Percentiles rank a stretch among this genome's conserved stretches.
phyloP scores from a whole-genome alignment of 2,329 filamentous ascomycete genomes.

The Grosmannia serpens region DNA sequence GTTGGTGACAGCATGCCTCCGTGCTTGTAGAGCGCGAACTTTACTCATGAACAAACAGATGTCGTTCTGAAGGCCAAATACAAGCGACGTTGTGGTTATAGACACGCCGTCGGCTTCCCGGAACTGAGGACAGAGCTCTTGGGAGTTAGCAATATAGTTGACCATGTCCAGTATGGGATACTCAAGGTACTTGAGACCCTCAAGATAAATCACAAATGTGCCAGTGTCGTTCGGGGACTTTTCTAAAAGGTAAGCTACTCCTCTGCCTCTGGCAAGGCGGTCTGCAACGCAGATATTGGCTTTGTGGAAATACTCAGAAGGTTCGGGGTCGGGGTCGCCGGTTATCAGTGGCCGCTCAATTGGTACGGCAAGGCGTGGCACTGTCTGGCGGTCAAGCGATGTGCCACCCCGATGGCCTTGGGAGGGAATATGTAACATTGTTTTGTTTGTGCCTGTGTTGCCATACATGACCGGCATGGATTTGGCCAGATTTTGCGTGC shows the following conservation, averaged over 20 bases:
- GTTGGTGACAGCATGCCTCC: background rate
- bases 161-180: slow-evolving; percentile 10
- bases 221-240: slow-evolving; percentile 1
- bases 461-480: background rate
- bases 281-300: slow-evolving; percentile 7
- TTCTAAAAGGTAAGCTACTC: slow-evolving; percentile 5
- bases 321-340: background rate
- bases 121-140: slow-evolving; percentile 9
- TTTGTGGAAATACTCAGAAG: slow-evolving; percentile 3
- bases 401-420: background rate
- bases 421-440: background rate
- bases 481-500: background rate
- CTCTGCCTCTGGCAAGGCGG: slow-evolving; percentile 5
- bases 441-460: background rate
- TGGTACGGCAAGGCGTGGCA: background rate
- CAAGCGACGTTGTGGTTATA: slow-evolving; percentile 8
- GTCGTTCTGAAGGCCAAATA: slow-evolving; percentile 5
- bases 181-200: slow-evolving; percentile 9
- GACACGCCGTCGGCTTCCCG: slow-evolving; percentile 8
- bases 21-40: background rate
- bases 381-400: background rate
- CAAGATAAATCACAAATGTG: slow-evolving; percentile 6
- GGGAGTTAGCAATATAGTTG: slow-evolving; percentile 10
- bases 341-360: background rate
- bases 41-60: slow-evolving; percentile 9